A percentile compares a stretch with the other conserved stretches of the same genome.
phyloP scores from a whole-genome alignment of 140 eudicot species.

The Erigeron philadelphicus region DNA sequence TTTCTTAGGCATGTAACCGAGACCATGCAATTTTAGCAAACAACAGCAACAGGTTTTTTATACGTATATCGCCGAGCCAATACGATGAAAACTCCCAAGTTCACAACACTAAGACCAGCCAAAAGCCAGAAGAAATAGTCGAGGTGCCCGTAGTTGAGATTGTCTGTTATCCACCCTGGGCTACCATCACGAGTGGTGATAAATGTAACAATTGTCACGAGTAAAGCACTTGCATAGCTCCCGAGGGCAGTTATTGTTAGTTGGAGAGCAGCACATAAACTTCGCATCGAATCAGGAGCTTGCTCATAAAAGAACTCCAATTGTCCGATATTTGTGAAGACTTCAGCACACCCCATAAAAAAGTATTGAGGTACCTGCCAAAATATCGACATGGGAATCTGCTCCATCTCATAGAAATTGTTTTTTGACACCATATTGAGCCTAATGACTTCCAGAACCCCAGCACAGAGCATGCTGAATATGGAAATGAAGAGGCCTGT shows the following conservation, averaged over 20 bases:
- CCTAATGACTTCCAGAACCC: conserved; percentile 38
- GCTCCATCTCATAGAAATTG: conserved; percentile 29
- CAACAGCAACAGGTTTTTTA: conserved; percentile 24
- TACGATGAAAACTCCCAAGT: conserved; percentile 29
- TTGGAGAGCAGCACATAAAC: conserved; percentile 46
- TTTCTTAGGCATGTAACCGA: background rate
- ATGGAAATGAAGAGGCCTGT: conserved; percentile 44
- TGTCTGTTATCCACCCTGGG: conserved; percentile 51
- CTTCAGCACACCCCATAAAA: conserved; percentile 45
- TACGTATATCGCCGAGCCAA: conserved; percentile 38
- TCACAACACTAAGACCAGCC: conserved; percentile 34
- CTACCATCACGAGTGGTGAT: conserved; percentile 35
- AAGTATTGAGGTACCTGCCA: conserved; percentile 56
- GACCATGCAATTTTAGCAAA: background rate
- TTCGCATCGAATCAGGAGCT: conserved; percentile 58
- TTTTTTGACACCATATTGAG: conserved; percentile 33
- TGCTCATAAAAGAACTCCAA: conserved; percentile 51
- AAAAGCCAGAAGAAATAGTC: conserved; percentile 53
- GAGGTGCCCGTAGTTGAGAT: conserved; percentile 44
- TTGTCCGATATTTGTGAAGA: conserved; percentile 43
- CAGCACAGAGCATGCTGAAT: conserved; percentile 49
- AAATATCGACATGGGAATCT: conserved; percentile 41
- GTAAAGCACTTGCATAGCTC: conserved; percentile 37
- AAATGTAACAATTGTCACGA: conserved; percentile 36
- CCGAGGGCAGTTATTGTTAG: conserved; percentile 41